Conservation (phyloP, 306 rosid genomes). For the Sicyos baderoa region DNA sequence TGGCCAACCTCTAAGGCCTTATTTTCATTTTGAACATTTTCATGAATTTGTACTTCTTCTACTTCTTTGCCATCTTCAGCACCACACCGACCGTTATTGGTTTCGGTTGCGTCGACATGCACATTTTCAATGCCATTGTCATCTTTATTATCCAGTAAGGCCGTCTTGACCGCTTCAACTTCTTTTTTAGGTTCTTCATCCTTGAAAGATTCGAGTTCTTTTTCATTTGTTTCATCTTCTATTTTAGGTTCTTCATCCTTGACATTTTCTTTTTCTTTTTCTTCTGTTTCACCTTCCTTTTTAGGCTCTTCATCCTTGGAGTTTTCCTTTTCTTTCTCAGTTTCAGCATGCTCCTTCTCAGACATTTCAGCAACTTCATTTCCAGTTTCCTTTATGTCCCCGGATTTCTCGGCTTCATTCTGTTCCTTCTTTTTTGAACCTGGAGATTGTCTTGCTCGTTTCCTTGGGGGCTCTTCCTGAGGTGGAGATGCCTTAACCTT, state of each 20-base stretch:
- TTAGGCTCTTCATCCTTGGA: constrained; percentile 25
- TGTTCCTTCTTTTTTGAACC: constrained; percentile 51
- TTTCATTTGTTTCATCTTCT: constrained; percentile 11
- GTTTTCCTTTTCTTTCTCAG: constrained; percentile 19
- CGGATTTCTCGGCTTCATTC: constrained; percentile 22
- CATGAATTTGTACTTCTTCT: neutral
- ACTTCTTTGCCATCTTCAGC: neutral
- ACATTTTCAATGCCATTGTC: neutral
- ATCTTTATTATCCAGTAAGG: neutral
- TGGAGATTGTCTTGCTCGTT: constrained; percentile 54
- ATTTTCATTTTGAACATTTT: neutral
- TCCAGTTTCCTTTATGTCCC: constrained; percentile 26
- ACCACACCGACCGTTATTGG: neutral
- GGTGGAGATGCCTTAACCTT: constrained; percentile 66
- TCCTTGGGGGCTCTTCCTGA: constrained; percentile 53
- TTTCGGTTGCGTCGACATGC: neutral
- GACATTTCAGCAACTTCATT: constrained; percentile 24
- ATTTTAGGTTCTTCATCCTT: constrained; percentile 16
- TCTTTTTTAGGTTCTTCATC: constrained; percentile 23
- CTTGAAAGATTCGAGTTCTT: neutral
- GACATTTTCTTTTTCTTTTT: constrained; percentile 17
- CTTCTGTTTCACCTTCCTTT: constrained; percentile 26
- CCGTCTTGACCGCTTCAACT: neutral
- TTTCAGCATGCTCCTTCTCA: constrained; percentile 7
- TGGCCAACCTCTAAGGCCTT: constrained; percentile 1